Conservation (phyloP, 345 rosid species). For the Salix koriyanagi region DNA sequence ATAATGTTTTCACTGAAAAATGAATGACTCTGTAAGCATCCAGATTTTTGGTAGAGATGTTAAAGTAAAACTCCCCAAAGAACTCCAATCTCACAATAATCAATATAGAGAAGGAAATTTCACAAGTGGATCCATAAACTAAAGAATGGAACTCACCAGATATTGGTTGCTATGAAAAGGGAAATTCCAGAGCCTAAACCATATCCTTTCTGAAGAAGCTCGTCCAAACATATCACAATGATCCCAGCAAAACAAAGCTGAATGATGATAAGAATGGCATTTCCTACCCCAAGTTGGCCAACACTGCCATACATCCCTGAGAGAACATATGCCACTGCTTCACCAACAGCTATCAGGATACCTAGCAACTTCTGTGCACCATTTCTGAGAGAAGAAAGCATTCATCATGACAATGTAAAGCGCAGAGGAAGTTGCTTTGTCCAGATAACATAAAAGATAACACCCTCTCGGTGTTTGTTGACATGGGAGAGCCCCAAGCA, state of each 20-base stretch:
- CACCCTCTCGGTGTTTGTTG: not conserved
- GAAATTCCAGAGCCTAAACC: conserved; percentile 85
- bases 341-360: conserved; percentile 69
- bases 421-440: not conserved
- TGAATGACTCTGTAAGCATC: not conserved
- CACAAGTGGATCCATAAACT: not conserved
- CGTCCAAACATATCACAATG: conserved; percentile 77
- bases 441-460: not conserved
- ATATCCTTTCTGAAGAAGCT: conserved; percentile 79
- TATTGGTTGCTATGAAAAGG: conserved; percentile 85
- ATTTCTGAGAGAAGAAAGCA: conserved; percentile 40
- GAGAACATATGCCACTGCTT: conserved; percentile 79
- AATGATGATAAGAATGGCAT: conserved; percentile 69
- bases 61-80: not conserved
- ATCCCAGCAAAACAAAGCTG: conserved; percentile 84
- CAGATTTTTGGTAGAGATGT: not conserved
- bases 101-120: not conserved
- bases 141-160: conserved; percentile 44
- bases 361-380: conserved; percentile 85
- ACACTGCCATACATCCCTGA: conserved; percentile 86
- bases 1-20: conserved; percentile 70
- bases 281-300: conserved; percentile 74
- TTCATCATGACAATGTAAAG: not conserved
- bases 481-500: not conserved
- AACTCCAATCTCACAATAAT: not conserved